These are phyloP conservation scores for Wickerhamomyces canadensis DNA, from an alignment of 805 yeast genomes.

Conservation along the genomic window DNA sequence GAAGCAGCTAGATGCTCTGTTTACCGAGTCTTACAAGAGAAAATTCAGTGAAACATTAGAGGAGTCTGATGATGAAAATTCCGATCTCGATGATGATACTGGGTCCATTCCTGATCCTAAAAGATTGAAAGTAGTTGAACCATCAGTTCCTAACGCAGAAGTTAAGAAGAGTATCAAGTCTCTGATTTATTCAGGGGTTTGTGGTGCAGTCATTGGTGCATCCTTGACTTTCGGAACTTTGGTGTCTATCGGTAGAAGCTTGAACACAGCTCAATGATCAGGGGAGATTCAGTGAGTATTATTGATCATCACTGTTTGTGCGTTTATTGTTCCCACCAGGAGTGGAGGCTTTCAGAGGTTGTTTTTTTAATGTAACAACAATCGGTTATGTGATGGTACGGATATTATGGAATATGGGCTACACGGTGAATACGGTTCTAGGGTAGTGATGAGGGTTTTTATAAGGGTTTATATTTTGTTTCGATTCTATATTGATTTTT, in stretches of 20 bases:
- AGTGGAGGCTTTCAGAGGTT: neutral
- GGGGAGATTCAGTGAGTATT: too few species aligned
- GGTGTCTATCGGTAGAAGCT: slow-evolving; percentile 5
- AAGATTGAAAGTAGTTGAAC: slow-evolving; percentile 1
- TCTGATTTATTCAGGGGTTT: neutral
- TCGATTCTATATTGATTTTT: too few species aligned
- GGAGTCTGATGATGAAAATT: neutral
- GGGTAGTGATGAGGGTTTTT: too few species aligned
- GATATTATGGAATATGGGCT: too few species aligned
- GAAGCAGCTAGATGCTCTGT: neutral
- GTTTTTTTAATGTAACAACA: neutral
- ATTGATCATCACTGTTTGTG: too few species aligned
- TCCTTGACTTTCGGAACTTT: slow-evolving; percentile 10
- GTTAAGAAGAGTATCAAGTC: neutral
- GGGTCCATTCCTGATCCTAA: slow-evolving; percentile 3
- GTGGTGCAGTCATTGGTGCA: slow-evolving; percentile 9
- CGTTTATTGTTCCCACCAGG: too few species aligned
- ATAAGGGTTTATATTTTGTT: too few species aligned
- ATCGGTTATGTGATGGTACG: too few species aligned
- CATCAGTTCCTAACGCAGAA: too few species aligned
- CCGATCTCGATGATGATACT: slow-evolving; percentile 6
- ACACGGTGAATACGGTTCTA: too few species aligned
- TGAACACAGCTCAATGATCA: too few species aligned
- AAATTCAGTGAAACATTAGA: neutral
- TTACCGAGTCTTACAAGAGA: neutral